A percentile compares a stretch with the other conserved stretches of the same genome.
These are phyloP conservation scores for Shiraia sp. DNA, from an alignment of 2,329 filamentous ascomycete genomes.

Conservation along the genomic window DNA sequence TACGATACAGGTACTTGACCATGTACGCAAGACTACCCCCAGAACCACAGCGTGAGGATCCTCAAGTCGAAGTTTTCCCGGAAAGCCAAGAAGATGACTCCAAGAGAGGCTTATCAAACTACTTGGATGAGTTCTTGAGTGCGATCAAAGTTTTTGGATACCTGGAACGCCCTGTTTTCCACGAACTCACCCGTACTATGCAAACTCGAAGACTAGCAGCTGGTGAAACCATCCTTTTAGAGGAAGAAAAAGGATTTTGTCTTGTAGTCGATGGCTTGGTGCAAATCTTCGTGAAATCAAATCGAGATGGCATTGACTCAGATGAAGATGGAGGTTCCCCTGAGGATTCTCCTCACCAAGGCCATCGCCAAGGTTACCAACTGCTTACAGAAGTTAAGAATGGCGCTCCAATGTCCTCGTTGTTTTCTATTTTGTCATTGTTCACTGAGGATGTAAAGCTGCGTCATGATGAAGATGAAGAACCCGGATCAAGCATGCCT, in stretches of 20 bases:
- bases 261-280: slow-evolving; percentile 95
- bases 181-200: slow-evolving; percentile 97
- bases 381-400: slow-evolving; percentile 96
- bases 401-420: slow-evolving; percentile 94
- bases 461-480: slow-evolving; percentile 68
- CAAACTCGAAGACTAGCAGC: slow-evolving; percentile 96
- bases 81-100: slow-evolving; percentile 87
- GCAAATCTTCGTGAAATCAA: slow-evolving; percentile 97
- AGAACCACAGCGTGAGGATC: slow-evolving; percentile 93
- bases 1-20: slow-evolving; percentile 93
- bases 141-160: slow-evolving; percentile 99
- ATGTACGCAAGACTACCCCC: slow-evolving; percentile 94
- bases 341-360: slow-evolving; percentile 63
- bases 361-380: slow-evolving; percentile 83
- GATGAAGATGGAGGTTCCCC: slow-evolving; percentile 47
- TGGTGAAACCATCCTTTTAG: slow-evolving; percentile 89
- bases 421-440: slow-evolving; percentile 95
- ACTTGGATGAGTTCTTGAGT: slow-evolving; percentile 95
- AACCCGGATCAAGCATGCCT: slow-evolving; percentile 43
- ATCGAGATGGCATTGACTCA: slow-evolving; percentile 52
- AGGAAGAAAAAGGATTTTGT: slow-evolving; percentile 98
- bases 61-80: slow-evolving; percentile 91
- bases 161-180: slow-evolving; percentile 92
- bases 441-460: slow-evolving; percentile 95
- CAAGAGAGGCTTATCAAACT: slow-evolving; percentile 92